Evolutionary conservation across 2,329 filamentous ascomycete species (phyloP).

Genomic region (Zymoseptoria tritici): DNA sequence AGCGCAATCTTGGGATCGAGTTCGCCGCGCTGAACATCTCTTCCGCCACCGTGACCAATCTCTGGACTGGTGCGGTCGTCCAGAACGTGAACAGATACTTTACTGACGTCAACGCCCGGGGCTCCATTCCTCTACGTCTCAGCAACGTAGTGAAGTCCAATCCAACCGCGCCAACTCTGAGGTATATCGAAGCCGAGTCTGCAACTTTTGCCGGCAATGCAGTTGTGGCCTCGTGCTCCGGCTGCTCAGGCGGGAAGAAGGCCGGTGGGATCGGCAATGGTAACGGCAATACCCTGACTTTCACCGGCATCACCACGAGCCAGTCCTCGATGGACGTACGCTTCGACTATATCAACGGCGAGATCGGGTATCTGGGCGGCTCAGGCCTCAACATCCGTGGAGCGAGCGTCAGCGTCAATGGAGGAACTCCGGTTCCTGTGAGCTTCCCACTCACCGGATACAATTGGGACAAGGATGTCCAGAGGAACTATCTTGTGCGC

Average conservation of each 20-base stretch:
- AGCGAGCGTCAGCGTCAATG: constrained; percentile 34
- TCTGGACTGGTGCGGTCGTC: constrained; percentile 27
- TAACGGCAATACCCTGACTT: constrained; percentile 21
- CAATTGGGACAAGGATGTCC: constrained; percentile 32
- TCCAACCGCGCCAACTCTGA: constrained; percentile 8
- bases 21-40: constrained; percentile 27
- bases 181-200: constrained; percentile 29
- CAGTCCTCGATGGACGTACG: constrained; percentile 27
- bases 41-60: constrained; percentile 30
- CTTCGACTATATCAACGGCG: constrained; percentile 37
- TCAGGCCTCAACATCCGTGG: constrained; percentile 31
- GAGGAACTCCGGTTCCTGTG: constrained; percentile 28
- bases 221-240: constrained; percentile 25
- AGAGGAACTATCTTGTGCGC: constrained; percentile 18
- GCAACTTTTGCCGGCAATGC: constrained; percentile 30
- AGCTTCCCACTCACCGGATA: constrained; percentile 36
- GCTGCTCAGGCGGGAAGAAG: constrained; percentile 29
- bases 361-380: constrained; percentile 29
- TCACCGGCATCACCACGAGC: constrained; percentile 24
- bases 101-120: constrained; percentile 22
- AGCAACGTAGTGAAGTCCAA: constrained; percentile 25
- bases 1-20: constrained; percentile 27
- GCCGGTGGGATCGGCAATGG: constrained; percentile 25
- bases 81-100: constrained; percentile 16
- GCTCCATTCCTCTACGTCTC: constrained; percentile 28